Base-by-base conservation (phyloP, 108 stramenopile species). In the Stephanodiscus triporus region DNA sequence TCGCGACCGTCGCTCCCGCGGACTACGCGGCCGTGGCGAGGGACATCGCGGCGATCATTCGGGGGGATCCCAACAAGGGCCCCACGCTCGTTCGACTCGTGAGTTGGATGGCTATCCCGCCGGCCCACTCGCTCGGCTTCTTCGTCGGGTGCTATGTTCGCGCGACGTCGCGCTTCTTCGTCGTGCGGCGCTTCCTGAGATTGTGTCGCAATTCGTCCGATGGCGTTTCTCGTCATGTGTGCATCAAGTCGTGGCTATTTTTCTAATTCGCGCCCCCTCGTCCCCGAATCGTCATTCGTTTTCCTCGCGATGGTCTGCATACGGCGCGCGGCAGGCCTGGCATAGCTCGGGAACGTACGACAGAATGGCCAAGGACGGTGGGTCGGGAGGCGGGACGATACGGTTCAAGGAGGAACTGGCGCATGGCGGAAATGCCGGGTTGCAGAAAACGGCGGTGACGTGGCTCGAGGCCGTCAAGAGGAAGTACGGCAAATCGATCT, bases 271-370 rank as follows among this genome's bases (percentile, higher is more conserved):
- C n/a, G n/a, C n/a, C n/a, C n/a, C n/a, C n/a, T n/a, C n/a, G n/a
- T n/a, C n/a, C n/a, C n/a, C n/a, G n/a, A n/a, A 34, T 34, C 32
- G 32, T n/a, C n/a, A 34, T 34, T 49, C 48, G 19, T 49, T 49
- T 19, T 7, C 6, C 32, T 5, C 32, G 32, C 32, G 32, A 34
- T 34, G 5, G 4, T n/a, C n/a, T n/a, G n/a, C n/a, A n/a, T n/a
- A n/a, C n/a, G n/a, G n/a, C n/a, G n/a, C n/a, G n/a, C n/a, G n/a
- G 6, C 48, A 49, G 48, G 88, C 92, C 3, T 93, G 92, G 92
- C 92, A 93, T 56, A 77, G 82, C 11, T 86, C 85, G 1, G 92
- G 92, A 36, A 89, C 89, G 4, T 93, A 93, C 62, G 77, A 82
- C 60, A 84, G 86, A 53, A 64, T 59, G 32, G 59, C 72, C 43